A percentile compares a stretch with the other conserved stretches of the same genome.
Conservation (phyloP, 2,329 filamentous ascomycete species). For the Zasmidium citrigriseum region DNA sequence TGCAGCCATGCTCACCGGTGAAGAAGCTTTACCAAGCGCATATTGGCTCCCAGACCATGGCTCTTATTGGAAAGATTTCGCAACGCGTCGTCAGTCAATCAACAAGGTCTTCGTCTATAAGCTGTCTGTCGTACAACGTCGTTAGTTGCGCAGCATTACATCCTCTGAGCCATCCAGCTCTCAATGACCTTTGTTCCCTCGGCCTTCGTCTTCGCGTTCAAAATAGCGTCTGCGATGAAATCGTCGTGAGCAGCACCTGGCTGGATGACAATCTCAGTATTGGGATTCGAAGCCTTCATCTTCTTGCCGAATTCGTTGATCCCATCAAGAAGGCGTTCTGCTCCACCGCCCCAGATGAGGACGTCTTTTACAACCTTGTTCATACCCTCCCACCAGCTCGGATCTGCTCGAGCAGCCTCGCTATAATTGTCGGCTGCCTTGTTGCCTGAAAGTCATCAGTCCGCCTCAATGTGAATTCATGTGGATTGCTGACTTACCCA, state of each 20-base stretch:
- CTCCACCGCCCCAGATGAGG: slow-evolving; percentile 55
- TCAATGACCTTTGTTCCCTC: slow-evolving; percentile 39
- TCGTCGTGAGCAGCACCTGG: slow-evolving; percentile 43
- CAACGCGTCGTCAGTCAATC: no score
- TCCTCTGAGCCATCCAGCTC: slow-evolving; percentile 40
- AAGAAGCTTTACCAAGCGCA: neutral
- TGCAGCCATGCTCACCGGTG: neutral
- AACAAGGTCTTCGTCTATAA: no score
- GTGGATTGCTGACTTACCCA: slow-evolving; percentile 35
- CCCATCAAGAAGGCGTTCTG: slow-evolving; percentile 59
- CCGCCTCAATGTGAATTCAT: neutral
- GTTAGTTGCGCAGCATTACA: no score
- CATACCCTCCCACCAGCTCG: slow-evolving; percentile 54
- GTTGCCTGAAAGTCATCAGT: slow-evolving; percentile 8
- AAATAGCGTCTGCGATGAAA: slow-evolving; percentile 42
- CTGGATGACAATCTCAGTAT: slow-evolving; percentile 38
- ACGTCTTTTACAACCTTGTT: slow-evolving; percentile 47
- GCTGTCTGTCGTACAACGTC: no score
- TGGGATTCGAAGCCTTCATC: slow-evolving; percentile 45
- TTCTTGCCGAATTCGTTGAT: slow-evolving; percentile 54
- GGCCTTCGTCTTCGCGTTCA: slow-evolving; percentile 42
- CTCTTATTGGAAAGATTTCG: no score
- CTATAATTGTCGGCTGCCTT: slow-evolving; percentile 52
- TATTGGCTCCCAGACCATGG: no score
- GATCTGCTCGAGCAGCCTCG: slow-evolving; percentile 51